A percentile compares a stretch with the other conserved stretches of the same genome.
Evolutionary conservation across 768 basidiomycete species (phyloP).

Genomic region (Leccinellum rugosiceps): DNA sequence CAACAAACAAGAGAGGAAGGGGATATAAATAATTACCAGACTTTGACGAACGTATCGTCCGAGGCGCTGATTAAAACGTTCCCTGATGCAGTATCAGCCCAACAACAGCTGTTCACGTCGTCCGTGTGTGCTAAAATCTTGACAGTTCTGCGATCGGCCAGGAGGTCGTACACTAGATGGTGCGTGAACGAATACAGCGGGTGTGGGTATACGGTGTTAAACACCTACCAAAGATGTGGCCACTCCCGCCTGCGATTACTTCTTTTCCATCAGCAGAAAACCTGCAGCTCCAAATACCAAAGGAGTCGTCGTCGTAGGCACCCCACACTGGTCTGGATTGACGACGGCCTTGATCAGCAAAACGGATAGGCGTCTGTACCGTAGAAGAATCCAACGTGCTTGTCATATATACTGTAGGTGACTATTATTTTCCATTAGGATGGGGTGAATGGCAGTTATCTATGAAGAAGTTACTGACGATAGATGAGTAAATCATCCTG

Average conservation of each 20-base stretch:
- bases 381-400: conserved; percentile 62
- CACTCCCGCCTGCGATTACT: conserved; percentile 87
- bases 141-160: conserved; percentile 73
- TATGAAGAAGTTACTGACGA: conserved; percentile 41
- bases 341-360: conserved; percentile 46
- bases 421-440: conserved; percentile 38
- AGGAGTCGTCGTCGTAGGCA: conserved; percentile 41
- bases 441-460: not conserved
- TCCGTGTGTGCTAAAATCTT: conserved; percentile 84
- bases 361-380: conserved; percentile 59
- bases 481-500: conserved; percentile 92
- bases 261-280: conserved; percentile 97
- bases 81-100: conserved; percentile 90
- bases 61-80: conserved; percentile 95
- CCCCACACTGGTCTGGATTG: conserved; percentile 32
- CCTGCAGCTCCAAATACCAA: conserved; percentile 89
- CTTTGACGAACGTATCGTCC: conserved; percentile 92
- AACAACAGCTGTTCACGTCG: conserved; percentile 95
- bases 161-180: conserved; percentile 80
- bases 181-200: not conserved
- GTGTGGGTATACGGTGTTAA: not conserved
- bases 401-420: conserved; percentile 71
- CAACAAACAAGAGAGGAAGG: not conserved
- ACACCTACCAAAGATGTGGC: conserved; percentile 66
- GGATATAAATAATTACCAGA: conserved; percentile 62